Evolutionary conservation across 495 filamentous ascomycete genomes (phyloP).

Genomic region (Coniosporium apollinis): DNA sequence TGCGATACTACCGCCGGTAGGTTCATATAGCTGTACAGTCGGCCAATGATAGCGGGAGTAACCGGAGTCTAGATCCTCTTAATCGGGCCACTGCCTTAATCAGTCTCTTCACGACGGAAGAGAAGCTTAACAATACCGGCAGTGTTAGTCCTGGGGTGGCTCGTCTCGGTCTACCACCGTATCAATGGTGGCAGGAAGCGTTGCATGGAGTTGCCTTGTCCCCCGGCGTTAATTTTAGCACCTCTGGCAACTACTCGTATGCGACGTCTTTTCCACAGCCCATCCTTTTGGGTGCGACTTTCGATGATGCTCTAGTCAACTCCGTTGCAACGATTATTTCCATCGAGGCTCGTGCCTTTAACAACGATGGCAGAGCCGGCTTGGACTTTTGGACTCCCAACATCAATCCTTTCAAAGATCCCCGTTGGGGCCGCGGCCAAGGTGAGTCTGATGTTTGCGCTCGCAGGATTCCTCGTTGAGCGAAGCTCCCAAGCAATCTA

Average conservation of each 20-base stretch:
- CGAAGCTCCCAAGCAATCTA: no score
- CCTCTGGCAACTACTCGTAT: slow-evolving; percentile 35
- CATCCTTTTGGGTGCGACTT: slow-evolving; percentile 40
- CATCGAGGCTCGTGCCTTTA: slow-evolving; percentile 51
- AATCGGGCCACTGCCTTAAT: slow-evolving; percentile 27
- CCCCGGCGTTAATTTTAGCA: slow-evolving; percentile 34
- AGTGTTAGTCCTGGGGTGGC: slow-evolving; percentile 38
- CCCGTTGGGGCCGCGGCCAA: slow-evolving; percentile 17
- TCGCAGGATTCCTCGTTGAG: no score
- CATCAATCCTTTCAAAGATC: slow-evolving; percentile 24
- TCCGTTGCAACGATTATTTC: slow-evolving; percentile 39
- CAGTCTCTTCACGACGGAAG: slow-evolving; percentile 26
- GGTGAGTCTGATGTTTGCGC: no score
- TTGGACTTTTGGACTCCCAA: slow-evolving; percentile 20
- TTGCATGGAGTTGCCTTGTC: slow-evolving; percentile 39
- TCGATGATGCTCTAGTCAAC: slow-evolving; percentile 42
- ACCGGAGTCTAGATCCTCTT: slow-evolving; percentile 15
- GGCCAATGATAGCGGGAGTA: background rate
- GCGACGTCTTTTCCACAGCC: slow-evolving; percentile 47
- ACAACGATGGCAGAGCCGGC: slow-evolving; percentile 32
- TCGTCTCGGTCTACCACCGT: slow-evolving; percentile 37
- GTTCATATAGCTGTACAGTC: background rate
- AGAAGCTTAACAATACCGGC: slow-evolving; percentile 41
- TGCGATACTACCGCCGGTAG: slow-evolving; percentile 24
- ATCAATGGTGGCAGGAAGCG: slow-evolving; percentile 37